Conservation (phyloP, 2,329 filamentous ascomycete genomes). For the Parasarocladium wereldwijsianum region DNA sequence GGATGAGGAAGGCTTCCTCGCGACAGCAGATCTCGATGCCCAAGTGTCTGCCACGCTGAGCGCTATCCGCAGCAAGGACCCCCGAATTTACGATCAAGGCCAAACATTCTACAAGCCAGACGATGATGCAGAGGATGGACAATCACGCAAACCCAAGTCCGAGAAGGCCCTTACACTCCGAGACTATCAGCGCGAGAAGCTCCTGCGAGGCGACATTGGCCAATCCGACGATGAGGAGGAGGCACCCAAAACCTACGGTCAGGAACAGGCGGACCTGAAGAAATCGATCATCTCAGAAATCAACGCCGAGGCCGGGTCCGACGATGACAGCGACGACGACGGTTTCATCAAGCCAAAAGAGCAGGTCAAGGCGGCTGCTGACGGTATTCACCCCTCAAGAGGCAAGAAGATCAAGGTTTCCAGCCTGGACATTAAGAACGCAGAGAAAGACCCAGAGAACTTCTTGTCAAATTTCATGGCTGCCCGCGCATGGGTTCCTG, state of each 20-base stretch:
- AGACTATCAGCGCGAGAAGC: conserved; percentile 85
- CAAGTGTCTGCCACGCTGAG: conserved; percentile 78
- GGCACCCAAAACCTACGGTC: conserved; percentile 56
- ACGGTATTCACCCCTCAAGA: conserved; percentile 43
- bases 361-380: conserved; percentile 18
- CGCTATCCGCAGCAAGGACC: conserved; percentile 83
- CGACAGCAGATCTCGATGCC: conserved; percentile 69
- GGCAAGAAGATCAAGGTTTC: conserved; percentile 30
- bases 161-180: conserved; percentile 74
- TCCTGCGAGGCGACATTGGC: conserved; percentile 58
- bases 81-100: conserved; percentile 71
- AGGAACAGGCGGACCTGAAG: conserved; percentile 80
- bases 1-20: conserved; percentile 79
- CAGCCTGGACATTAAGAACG: conserved; percentile 52
- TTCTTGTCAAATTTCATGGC: conserved; percentile 94
- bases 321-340: conserved; percentile 42
- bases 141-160: conserved; percentile 36
- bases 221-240: conserved; percentile 42
- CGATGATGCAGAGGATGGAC: conserved; percentile 36
- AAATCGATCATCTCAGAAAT: conserved; percentile 66
- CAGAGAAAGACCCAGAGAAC: conserved; percentile 78
- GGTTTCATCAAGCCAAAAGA: conserved; percentile 59
- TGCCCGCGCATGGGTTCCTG: conserved; percentile 76
- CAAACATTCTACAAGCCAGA: conserved; percentile 54
- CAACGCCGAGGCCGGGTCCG: conserved; percentile 43